A percentile compares a stretch with the other conserved stretches of the same genome.
phyloP scores from a whole-genome alignment of 2,329 filamentous ascomycete species.

The Penicillium sp. region DNA sequence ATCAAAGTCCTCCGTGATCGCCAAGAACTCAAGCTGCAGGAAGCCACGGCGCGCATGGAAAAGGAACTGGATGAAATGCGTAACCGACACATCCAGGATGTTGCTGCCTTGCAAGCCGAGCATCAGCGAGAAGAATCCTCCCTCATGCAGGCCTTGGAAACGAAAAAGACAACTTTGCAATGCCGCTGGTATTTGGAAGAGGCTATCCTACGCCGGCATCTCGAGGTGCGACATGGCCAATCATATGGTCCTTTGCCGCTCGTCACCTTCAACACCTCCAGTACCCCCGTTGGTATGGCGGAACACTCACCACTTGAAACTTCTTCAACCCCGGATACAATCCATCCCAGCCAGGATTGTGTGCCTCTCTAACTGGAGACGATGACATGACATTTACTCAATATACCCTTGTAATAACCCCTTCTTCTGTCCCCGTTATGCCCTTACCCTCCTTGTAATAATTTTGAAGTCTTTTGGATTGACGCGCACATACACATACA shows the following conservation, averaged over 20 bases:
- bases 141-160: constrained; percentile 30
- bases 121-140: constrained; percentile 33
- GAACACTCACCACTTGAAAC: constrained; percentile 11
- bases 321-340: constrained; percentile 2
- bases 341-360: background rate
- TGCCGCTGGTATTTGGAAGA: constrained; percentile 44
- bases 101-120: constrained; percentile 34
- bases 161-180: constrained; percentile 33
- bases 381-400: constrained; percentile 3
- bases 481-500: constrained; percentile 11
- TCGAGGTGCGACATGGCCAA: constrained; percentile 36
- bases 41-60: constrained; percentile 39
- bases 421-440: constrained; percentile 4
- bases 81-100: constrained; percentile 28
- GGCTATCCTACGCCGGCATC: constrained; percentile 37
- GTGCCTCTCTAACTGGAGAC: background rate
- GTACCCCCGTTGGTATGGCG: constrained; percentile 28
- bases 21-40: constrained; percentile 42
- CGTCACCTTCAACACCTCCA: constrained; percentile 33
- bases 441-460: constrained; percentile 20
- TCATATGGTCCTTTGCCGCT: constrained; percentile 39
- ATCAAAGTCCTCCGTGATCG: constrained; percentile 47
- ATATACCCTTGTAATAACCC: constrained; percentile 10
- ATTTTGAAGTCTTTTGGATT: constrained; percentile 10
- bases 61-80: constrained; percentile 36